Evolutionary conservation across 2,329 filamentous ascomycete species (phyloP).

Genomic region (Colletotrichum sojae): DNA sequence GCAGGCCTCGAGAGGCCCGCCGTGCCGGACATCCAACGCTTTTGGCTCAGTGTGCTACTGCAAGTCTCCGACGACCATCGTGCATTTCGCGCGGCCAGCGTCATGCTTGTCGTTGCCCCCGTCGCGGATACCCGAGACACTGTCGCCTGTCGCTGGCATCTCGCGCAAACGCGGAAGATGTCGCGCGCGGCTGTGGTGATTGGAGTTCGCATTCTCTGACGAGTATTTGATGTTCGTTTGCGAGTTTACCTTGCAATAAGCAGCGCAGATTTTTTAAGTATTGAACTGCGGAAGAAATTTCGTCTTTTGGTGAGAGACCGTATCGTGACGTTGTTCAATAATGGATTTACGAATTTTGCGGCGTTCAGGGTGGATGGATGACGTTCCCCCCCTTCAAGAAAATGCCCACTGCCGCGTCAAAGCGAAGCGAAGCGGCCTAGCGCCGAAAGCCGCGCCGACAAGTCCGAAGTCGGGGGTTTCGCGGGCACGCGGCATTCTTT

Average conservation of each 20-base stretch:
- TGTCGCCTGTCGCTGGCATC: constrained; percentile 50
- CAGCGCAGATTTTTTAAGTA: not conserved
- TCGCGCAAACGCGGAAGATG: constrained; percentile 51
- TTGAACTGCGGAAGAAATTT: not conserved
- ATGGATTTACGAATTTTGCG: constrained; percentile 20
- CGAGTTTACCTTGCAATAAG: not conserved
- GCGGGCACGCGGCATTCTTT: constrained; percentile 28
- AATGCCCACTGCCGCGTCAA: constrained; percentile 34
- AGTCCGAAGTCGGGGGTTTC: constrained; percentile 34
- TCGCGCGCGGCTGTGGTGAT: constrained; percentile 46
- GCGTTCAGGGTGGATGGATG: constrained; percentile 20
- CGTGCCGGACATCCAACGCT: constrained; percentile 35
- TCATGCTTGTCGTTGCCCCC: constrained; percentile 25
- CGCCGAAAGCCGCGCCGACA: constrained; percentile 37
- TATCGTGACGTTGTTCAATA: constrained; percentile 8
- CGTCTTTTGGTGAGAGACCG: not conserved
- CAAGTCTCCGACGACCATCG: not conserved
- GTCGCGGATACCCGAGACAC: constrained; percentile 38
- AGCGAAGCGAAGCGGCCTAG: constrained; percentile 33
- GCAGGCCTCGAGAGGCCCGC: constrained; percentile 18
- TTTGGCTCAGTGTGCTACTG: constrained; percentile 5
- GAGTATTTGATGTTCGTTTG: not conserved
- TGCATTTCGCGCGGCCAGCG: constrained; percentile 6
- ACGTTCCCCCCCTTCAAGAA: constrained; percentile 33
- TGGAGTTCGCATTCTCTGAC: constrained; percentile 45